Base-by-base conservation (phyloP, 2,329 filamentous ascomycete species). In the Emericellopsis atlantica region DNA sequence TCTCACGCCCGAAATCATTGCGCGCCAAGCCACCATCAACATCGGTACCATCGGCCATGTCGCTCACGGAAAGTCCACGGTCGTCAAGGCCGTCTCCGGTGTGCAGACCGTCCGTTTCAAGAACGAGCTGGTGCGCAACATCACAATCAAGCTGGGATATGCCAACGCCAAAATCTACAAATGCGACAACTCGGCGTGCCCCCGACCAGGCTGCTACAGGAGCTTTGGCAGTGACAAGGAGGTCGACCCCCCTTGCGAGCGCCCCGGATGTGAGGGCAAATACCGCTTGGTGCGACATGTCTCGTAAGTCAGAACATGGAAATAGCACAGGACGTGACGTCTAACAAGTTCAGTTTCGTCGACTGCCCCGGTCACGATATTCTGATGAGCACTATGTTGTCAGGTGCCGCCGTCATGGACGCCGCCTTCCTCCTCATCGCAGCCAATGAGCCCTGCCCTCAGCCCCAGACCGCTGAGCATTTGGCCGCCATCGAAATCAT, bases 301-400 rank as follows among this genome's bases (percentile, higher is more conserved):
- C 56, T 94, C 87, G 81, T 90, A 70, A 74, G 84, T 44, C 9
- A 8, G 23, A 4, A 6, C 8, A 11, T 11, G n/a, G 32, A 14
- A 9, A 5, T 4, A 18, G n/a, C 15, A 40, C 16, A 23, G 37
- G n/a, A 12, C 7, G n/a, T 15, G 32, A 36, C 26, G 9, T 29
- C 37, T 40, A 32, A 35, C 34, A 14, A 29, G 29, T 33, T 15
- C 50, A 90, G 86, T 14, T 98, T 96, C 62, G 92, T 96, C 52
- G 92, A 96, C 66, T 96, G 92, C 74, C 92, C 92, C 43, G 92
- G 92, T 65, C 92, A 98, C 85, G 92, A 98, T 69, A 98, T 98
- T 88, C 89, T 98, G 63, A 98, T 98, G 92, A 96, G 90, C 68
- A 98, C 92, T 55, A 98, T 98, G 92, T 81, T 98, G 74, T 98